Base-by-base conservation (phyloP, 2,329 filamentous ascomycete genomes). In the Orbilia blumenaviensis region DNA sequence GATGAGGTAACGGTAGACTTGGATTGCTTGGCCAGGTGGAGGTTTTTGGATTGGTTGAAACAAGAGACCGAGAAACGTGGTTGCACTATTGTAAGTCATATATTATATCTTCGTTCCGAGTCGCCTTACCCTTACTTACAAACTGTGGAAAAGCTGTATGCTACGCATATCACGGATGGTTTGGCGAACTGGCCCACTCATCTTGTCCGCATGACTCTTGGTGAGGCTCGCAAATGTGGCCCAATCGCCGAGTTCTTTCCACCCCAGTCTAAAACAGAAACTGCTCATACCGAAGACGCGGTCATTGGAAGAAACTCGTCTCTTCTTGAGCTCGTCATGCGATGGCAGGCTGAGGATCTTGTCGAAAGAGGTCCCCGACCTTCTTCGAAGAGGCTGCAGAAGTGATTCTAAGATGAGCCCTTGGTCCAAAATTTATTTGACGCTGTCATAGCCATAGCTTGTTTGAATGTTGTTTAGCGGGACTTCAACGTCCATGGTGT, bases 81-180 rank as follows among this genome's bases (percentile, higher is more conserved):
- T 41, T 97, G 94, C 82, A 97, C 95, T 3, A 92, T 99, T 80
- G 72, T 76, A 54, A 44, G 72, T 76, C n/a, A 44, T 48, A 5
- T 44, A 21, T 32, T 18, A 32, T 18, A 23, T 61, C 10, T 56
- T 12, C 2, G 2, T 36, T 46, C 21, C 12, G 6, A 6, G 23
- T 34, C 8, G 12, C 5, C 34, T 29, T 16, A 32, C 18, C 36
- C 25, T 5, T 34, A 21, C n/a, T 41, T 44, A 21, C 9, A 18
- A 3, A 21, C 4, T 7, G 18, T 25, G 16, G 4, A 29, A 48
- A 27, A 77, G 67, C 42, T 99, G 29, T 99, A 99, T 82, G 95
- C 95, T 6, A 99, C 95, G 12, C 95, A 99, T 83, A 97, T 99
- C 78, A 84, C 99, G 79, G 95, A 99, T 82, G 97, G 98, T 82